Evolutionary conservation across 2,329 filamentous ascomycete genomes (phyloP).

Genomic region (Cytospora piceicola): DNA sequence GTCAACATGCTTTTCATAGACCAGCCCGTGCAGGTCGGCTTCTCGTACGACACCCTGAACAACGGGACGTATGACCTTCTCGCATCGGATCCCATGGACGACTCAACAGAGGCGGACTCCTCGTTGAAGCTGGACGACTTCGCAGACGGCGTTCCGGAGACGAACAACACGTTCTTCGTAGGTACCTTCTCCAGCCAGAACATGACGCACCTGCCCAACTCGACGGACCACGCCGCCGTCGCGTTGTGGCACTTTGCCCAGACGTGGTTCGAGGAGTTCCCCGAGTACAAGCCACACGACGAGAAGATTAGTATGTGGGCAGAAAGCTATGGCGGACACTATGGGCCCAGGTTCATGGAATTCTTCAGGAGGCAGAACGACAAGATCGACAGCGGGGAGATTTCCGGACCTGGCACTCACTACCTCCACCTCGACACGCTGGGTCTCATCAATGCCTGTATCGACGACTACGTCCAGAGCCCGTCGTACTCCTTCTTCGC

Average conservation of each 20-base stretch:
- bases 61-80: conserved; percentile 36
- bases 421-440: conserved; percentile 31
- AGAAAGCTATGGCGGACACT: conserved; percentile 41
- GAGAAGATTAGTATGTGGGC: conserved; percentile 41
- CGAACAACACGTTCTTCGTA: conserved; percentile 27
- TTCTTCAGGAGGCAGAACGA: conserved; percentile 29
- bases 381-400: conserved; percentile 27
- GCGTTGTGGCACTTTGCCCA: conserved; percentile 61
- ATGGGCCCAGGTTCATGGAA: conserved; percentile 46
- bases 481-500: conserved; percentile 25
- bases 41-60: conserved; percentile 38
- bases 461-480: conserved; percentile 16
- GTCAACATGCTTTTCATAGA: conserved; percentile 70
- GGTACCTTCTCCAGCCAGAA: conserved; percentile 54
- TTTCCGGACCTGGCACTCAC: conserved; percentile 25
- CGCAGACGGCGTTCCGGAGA: conserved; percentile 24
- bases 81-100: conserved; percentile 20
- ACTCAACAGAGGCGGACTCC: conserved; percentile 35
- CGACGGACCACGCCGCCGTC: conserved; percentile 53
- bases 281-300: conserved; percentile 50
- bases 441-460: conserved; percentile 28
- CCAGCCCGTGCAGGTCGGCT: conserved; percentile 49
- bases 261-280: conserved; percentile 60
- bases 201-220: conserved; percentile 47
- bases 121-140: conserved; percentile 23